Evolutionary conservation across 2,329 filamentous ascomycete genomes (phyloP).

Genomic region (Microcyclosporella mali): DNA sequence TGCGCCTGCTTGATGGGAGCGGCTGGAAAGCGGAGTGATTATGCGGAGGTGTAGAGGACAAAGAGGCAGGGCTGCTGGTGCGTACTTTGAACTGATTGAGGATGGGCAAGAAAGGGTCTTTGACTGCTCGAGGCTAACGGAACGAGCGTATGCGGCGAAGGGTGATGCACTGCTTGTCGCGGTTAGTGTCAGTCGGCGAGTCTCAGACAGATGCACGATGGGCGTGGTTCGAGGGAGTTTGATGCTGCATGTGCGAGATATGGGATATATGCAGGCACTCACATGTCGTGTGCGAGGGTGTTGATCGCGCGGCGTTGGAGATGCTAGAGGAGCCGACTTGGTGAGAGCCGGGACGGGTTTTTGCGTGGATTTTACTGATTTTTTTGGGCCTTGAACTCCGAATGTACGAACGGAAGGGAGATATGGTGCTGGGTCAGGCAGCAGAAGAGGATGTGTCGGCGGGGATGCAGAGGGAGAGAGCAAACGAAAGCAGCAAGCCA

Average conservation of each 20-base stretch:
- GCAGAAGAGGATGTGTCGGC: constrained; percentile 7
- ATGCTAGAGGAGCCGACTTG: constrained; percentile 16
- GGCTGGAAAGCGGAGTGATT: constrained; percentile 4
- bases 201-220: too few relatives aligned
- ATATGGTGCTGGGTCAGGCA: constrained; percentile 6
- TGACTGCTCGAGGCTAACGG: too few relatives aligned
- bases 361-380: constrained; percentile 35
- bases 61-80: constrained; percentile 1
- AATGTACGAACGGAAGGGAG: constrained; percentile 13
- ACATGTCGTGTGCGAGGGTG: constrained; percentile 7
- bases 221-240: too few relatives aligned
- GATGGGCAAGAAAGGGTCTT: too few relatives aligned
- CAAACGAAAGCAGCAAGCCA: constrained; percentile 6
- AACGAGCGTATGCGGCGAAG: too few relatives aligned
- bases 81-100: too few relatives aligned
- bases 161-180: too few relatives aligned
- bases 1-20: too few relatives aligned
- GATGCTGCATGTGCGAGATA: background rate
- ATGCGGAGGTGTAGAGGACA: constrained; percentile 5
- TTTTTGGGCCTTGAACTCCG: constrained; percentile 33
- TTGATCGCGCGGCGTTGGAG: background rate
- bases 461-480: constrained; percentile 4
- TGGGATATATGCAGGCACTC: constrained; percentile 3
- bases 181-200: too few relatives aligned
- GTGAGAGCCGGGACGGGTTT: constrained; percentile 21